Conservation (phyloP, 2,329 filamentous ascomycete genomes). For the Alternaria dauci region DNA sequence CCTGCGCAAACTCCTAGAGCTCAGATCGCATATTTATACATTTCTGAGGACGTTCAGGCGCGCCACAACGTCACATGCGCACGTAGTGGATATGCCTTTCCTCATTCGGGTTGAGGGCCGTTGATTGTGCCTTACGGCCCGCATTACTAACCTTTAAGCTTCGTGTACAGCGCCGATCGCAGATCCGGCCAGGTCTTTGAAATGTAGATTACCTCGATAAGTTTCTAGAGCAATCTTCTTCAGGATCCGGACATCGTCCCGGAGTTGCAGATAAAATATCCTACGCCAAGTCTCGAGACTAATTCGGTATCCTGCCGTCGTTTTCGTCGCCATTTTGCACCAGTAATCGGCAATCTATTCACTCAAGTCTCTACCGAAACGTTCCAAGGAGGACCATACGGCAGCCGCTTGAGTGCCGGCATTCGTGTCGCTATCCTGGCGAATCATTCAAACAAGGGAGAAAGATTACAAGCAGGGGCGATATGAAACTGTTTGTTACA, state of each 20-base stretch:
- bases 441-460: background rate
- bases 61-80: constrained; percentile 1
- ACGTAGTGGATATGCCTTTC: background rate
- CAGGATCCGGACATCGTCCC: background rate
- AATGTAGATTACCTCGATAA: background rate
- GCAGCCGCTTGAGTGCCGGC: background rate
- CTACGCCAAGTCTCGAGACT: background rate
- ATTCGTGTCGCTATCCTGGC: background rate
- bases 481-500: background rate
- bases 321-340: background rate
- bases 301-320: background rate
- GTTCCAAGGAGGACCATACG: background rate
- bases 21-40: background rate
- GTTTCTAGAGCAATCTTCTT: background rate
- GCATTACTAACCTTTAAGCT: background rate
- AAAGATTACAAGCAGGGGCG: background rate
- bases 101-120: background rate
- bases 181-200: background rate
- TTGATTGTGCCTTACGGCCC: background rate
- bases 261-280: background rate
- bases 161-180: background rate
- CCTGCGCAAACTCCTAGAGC: background rate
- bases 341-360: background rate
- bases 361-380: background rate
- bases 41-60: background rate